Evolutionary conservation across 805 yeast genomes (phyloP).

Genomic region (Yamadazyma ubonensis): DNA sequence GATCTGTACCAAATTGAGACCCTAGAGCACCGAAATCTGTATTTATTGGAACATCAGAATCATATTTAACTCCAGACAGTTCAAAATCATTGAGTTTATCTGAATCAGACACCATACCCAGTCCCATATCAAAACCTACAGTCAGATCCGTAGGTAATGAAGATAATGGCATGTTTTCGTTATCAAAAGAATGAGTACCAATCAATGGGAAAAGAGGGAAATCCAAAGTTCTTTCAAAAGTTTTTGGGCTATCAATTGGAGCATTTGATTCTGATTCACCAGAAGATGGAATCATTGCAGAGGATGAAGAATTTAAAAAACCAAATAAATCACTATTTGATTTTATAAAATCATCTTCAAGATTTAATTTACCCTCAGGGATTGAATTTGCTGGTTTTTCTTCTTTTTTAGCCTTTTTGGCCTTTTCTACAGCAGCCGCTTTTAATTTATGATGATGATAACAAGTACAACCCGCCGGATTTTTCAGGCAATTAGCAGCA

Average conservation of each 20-base stretch:
- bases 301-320: conserved; percentile 6
- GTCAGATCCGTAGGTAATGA: conserved; percentile 21
- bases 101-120: not conserved
- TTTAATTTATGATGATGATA: conserved; percentile 20
- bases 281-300: not conserved
- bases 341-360: conserved; percentile 8
- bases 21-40: too few relatives aligned
- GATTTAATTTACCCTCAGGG: conserved; percentile 3
- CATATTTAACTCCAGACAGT: too few relatives aligned
- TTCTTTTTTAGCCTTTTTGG: conserved; percentile 3
- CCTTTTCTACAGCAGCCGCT: conserved; percentile 8
- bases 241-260: not conserved
- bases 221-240: conserved; percentile 7
- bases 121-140: not conserved
- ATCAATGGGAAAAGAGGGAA: conserved; percentile 45
- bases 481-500: conserved; percentile 39
- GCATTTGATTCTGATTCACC: not conserved
- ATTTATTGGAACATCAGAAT: too few relatives aligned
- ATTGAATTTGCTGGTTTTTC: not conserved
- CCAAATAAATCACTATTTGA: conserved; percentile 11
- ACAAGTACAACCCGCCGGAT: conserved; percentile 41
- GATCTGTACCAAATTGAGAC: too few relatives aligned
- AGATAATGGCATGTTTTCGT: conserved; percentile 35
- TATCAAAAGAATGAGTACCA: conserved; percentile 38
- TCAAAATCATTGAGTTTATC: too few relatives aligned